Base-by-base conservation (phyloP, 129 eudicot genomes). In the Pseudognaphalium luteoalbum region DNA sequence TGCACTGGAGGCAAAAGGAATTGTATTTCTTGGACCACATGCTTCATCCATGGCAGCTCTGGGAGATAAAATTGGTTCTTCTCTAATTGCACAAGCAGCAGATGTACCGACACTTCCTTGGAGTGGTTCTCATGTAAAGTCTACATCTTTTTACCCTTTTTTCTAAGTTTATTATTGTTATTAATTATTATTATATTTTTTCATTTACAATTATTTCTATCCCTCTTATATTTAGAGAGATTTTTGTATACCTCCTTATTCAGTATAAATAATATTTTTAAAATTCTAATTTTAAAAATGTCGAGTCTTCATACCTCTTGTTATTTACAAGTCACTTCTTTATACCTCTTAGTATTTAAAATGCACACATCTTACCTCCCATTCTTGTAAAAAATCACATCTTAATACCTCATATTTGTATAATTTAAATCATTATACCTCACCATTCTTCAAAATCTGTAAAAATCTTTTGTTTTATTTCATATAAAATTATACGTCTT, bases 61-160 rank as follows among this genome's bases (percentile, higher is more conserved):
- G 61, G 99, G 99, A 76, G 99, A 94, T 83, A 94, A 94, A 81
- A 89, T 94, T 60, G 99, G 99, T 51, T 94, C 99, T 70, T 94
- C 99, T 4, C 83, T 94, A 82, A 89, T 94, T 83, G 99, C 99
- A 62, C 99, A 94, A 87, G 97, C 97, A 29, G 97, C 99, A 28
- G 92, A 87, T 16, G 99, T 94, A 37, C 99, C 99, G 7, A 94
- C 99, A 66, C 97, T 94, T 81, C 97, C 97, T 21, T 94, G 99
- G 99, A 94, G 99, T 76, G 99, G 99, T 47, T 91, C 97, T 75
- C 96, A 94, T 91, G 99, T 94, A 88, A 82, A 29, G 69, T 54
- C 39, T 68, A 9, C 72, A 58, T 33, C 70, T 57, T 35, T 56
- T 9, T 29, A 34, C 54, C 50, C 37, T 7, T 60, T 60, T 56